Evolutionary conservation across 106 monocot species (phyloP), one percentile per base, ranked within the genome.

Genomic region (Acanthochlamys bracteata): DNA sequence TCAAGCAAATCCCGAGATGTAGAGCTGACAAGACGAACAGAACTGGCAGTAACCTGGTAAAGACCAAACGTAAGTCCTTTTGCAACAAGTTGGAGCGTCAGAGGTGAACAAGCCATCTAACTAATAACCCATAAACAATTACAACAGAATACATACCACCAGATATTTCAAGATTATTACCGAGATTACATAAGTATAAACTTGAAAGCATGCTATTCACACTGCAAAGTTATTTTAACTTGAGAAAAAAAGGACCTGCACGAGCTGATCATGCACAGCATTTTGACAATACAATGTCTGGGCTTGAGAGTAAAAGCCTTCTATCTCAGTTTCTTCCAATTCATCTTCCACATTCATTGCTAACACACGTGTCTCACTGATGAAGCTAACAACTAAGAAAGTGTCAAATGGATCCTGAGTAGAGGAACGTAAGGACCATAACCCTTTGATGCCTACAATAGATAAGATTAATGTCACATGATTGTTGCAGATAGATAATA

Each of bases 301-400:
- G 39, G 88, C 64, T 67, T 98, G 80, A 1, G 88, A 78, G 66
- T 78, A 79, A 66, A 98, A 98, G 23, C 96, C 96, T 73, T 92
- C 96, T 59, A 98, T 98, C 71, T 98, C 96, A 59, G 91, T 91
- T 81, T 98, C 96, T 77, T 98, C 96, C 20, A 98, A 61, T 73
- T 91, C 91, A 77, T 98, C 96, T 41, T 98, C 96, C 63, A 88
- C 80, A 68, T 98, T 98, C 96, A 98, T 98, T 49, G 96, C 96
- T 43, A 98, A 65, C 25, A 98, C 66, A 24, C 96, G 84, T 73
- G 96, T 98, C 79, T 98, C 96, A 53, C 73, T 92, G 63, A 98
- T 92, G 67, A 98, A 98, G 72, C 96, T 98, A 20, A 98, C 96
- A 16, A 98, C 96, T 62, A 98, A 79, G 71, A 88, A 98, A 43